phyloP scores from a whole-genome alignment of 345 rosid species.

The rapeseed (Brassica napus) region DNA sequence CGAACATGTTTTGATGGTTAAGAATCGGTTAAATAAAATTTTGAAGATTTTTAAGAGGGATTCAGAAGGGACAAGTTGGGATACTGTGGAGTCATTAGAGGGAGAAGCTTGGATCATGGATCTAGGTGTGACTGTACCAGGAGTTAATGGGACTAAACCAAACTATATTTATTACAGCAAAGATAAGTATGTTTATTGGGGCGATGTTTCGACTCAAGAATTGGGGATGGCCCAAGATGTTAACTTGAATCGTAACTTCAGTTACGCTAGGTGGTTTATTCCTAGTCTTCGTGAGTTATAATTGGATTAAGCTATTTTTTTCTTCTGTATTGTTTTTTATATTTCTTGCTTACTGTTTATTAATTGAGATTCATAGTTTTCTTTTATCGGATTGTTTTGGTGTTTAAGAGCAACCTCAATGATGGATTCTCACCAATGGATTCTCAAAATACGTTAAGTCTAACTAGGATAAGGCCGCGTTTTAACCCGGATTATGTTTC shows the following conservation, averaged over 20 bases:
- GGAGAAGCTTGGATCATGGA: conserved; percentile 1
- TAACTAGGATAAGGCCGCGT: too few relatives aligned
- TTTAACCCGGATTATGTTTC: too few relatives aligned
- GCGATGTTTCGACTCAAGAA: not conserved
- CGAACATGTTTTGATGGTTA: not conserved
- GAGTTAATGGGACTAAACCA: not conserved
- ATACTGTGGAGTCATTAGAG: not conserved
- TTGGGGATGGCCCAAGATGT: not conserved
- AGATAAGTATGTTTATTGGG: not conserved
- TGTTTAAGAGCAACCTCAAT: not conserved
- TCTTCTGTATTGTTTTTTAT: not conserved
- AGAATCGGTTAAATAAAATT: not conserved
- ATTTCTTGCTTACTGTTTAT: not conserved
- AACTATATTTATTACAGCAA: not conserved
- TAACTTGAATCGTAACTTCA: not conserved
- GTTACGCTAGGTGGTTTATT: conserved; percentile 6
- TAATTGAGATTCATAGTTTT: not conserved
- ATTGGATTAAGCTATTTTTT: not conserved
- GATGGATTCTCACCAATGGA: too few relatives aligned
- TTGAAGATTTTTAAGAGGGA: not conserved
- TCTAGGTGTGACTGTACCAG: not conserved
- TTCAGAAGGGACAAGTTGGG: not conserved
- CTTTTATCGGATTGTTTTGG: not conserved
- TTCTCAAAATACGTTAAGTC: too few relatives aligned
- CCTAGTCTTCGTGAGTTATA: not conserved